A percentile compares a stretch with the other conserved stretches of the same genome.
These are phyloP conservation scores for Auriscalpium orientale DNA, from an alignment of 768 basidiomycete genomes.

Conservation along the genomic window DNA sequence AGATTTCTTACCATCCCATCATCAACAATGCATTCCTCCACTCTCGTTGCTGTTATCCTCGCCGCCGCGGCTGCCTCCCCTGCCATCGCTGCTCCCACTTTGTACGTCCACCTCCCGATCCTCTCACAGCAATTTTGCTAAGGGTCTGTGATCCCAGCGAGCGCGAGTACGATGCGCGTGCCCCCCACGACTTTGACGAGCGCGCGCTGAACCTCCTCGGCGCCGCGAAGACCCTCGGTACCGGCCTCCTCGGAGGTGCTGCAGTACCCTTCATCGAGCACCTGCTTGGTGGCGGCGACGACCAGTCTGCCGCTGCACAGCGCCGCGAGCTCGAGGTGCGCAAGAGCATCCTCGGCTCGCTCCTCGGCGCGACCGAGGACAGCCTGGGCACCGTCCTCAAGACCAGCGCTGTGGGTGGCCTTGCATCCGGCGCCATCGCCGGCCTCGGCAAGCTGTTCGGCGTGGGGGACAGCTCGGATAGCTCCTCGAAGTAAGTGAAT, in stretches of 20 bases:
- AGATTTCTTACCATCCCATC: background rate
- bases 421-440: background rate
- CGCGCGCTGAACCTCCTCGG: background rate
- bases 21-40: background rate
- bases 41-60: background rate
- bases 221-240: background rate
- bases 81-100: background rate
- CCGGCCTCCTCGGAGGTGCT: background rate
- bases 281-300: background rate
- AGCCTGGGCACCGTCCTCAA: background rate
- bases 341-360: background rate
- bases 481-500: too few relatives aligned
- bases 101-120: background rate
- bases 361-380: background rate
- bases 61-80: background rate
- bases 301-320: background rate
- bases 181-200: background rate
- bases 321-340: background rate
- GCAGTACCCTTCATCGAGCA: background rate
- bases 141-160: background rate
- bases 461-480: background rate
- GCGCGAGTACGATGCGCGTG: background rate
- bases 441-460: background rate
- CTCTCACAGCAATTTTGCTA: background rate
- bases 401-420: background rate